Conservation (phyloP, 2,329 filamentous ascomycete genomes). For the Microsporum canis region DNA sequence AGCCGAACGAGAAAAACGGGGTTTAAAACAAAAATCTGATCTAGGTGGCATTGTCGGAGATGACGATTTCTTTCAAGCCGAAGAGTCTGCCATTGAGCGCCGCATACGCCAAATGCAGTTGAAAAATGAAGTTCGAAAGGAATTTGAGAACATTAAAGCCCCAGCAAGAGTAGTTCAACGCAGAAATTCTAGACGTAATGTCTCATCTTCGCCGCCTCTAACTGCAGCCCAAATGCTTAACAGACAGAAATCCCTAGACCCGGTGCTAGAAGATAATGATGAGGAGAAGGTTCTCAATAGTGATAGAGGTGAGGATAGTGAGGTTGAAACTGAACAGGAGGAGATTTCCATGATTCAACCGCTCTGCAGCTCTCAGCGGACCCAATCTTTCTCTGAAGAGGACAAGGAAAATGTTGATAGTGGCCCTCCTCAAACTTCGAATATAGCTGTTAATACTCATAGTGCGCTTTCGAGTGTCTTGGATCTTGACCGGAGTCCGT, state of each 20-base stretch:
- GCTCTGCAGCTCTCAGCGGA: slow-evolving; percentile 21
- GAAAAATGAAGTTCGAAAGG: slow-evolving; percentile 25
- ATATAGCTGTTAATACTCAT: slow-evolving; percentile 26
- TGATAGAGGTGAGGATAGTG: slow-evolving; percentile 4
- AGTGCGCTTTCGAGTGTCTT: slow-evolving; percentile 30
- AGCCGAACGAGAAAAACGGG: slow-evolving; percentile 27
- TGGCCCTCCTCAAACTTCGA: slow-evolving; percentile 19
- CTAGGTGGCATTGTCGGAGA: background rate
- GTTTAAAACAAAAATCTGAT: slow-evolving; percentile 15
- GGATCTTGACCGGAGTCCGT: slow-evolving; percentile 19
- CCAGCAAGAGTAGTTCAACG: slow-evolving; percentile 19
- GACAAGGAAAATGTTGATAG: slow-evolving; percentile 38
- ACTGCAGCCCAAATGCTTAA: background rate
- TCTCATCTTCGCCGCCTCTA: slow-evolving; percentile 8
- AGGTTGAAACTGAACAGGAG: slow-evolving; percentile 36
- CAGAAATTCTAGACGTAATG: slow-evolving; percentile 8
- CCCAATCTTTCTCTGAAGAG: slow-evolving; percentile 29
- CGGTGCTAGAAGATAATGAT: background rate
- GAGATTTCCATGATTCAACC: slow-evolving; percentile 25
- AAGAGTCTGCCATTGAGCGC: slow-evolving; percentile 30
- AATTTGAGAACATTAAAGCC: slow-evolving; percentile 28
- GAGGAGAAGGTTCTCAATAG: background rate
- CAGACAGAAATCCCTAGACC: background rate
- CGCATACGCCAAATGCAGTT: slow-evolving; percentile 25
- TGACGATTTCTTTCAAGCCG: slow-evolving; percentile 31